phyloP scores from a whole-genome alignment of 305 asterid species.

The Ilex paraguariensis region DNA sequence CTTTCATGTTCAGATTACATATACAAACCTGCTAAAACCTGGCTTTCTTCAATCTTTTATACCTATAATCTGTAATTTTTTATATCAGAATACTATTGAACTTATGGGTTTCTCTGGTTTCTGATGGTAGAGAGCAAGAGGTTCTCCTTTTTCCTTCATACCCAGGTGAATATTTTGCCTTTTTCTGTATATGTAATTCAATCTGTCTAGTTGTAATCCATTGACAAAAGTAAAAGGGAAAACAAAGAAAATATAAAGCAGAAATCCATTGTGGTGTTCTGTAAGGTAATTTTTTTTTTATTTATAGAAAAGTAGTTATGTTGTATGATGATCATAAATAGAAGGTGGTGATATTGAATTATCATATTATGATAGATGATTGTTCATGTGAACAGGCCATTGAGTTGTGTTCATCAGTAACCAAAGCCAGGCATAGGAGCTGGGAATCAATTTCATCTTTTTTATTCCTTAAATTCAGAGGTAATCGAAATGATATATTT shows the following conservation, averaged over 20 bases:
- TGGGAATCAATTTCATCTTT: no score
- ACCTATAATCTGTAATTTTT: not conserved
- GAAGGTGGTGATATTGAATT: no score
- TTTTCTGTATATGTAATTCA: constrained; percentile 9
- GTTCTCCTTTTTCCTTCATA: constrained; percentile 32
- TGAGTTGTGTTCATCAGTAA: no score
- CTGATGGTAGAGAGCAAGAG: constrained; percentile 23
- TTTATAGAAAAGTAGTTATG: not conserved
- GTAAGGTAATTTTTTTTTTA: no score
- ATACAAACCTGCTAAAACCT: constrained; percentile 14
- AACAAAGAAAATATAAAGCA: constrained; percentile 5
- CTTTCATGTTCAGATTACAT: constrained; percentile 10
- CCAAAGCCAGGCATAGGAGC: no score
- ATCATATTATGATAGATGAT: no score
- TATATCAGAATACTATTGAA: constrained; percentile 13
- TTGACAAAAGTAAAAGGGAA: constrained; percentile 9
- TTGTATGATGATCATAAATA: not conserved
- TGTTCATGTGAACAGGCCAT: no score
- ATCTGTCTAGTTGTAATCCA: constrained; percentile 33
- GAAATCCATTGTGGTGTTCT: no score
- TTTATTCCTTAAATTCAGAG: not conserved
- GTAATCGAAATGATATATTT: not conserved
- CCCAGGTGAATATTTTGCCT: constrained; percentile 32
- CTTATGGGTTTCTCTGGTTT: constrained; percentile 24
- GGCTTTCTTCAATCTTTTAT: constrained; percentile 14